Base-by-base conservation (phyloP, 1,284 basidiomycete genomes). In the Puccinia brachypodii region DNA sequence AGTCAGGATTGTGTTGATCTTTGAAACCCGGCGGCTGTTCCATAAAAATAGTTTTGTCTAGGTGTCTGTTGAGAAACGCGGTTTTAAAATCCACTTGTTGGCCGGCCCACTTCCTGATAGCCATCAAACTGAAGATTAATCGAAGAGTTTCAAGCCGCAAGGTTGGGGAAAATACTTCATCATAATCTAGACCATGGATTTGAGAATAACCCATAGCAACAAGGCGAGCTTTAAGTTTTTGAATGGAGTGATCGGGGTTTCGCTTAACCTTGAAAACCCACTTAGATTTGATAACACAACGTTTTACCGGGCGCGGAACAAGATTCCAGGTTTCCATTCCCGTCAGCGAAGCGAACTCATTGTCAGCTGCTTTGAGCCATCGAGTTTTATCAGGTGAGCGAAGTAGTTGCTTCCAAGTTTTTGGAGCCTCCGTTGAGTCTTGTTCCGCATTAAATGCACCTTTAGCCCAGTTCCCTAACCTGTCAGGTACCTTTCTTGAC, bases 211-310 rank as follows among this genome's bases (percentile, higher is more conserved):
- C 19, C 50, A 53, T 53, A 11, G 50, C 38, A 13, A 66, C 31
- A 66, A 66, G 31, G 13, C 62, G 9, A 8, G 62, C 62, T 66
- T 66, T 66, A 4, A 66, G 38, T 44, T 71, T 71, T 3, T 28
- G 68, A 8, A 71, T 71, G 2, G 40, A 28, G 3, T 44, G 8
- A n/a, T 71, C 40, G n/a, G 28, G 42, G 7, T 22, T 3, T 4
- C 16, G 22, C n/a, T 71, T 71, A 4, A 68, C 16, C 38, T 68
- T 68, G n/a, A 68, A 68, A 22, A 71, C 68, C 68, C 68, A 71
- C n/a, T 71, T 71, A 7, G 68, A 71, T 28, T 33, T 42, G 47
- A 33, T 62, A 8, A 62, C 36, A 13, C 13, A 14, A 3, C 31
- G 28, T 36, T 62, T 62, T 2, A 11, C 28, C 13, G 38, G 44